A percentile compares a stretch with the other conserved stretches of the same genome.
These are phyloP conservation scores for Xylaria sp. DNA, from an alignment of 2,329 filamentous ascomycete species.

Conservation along the genomic window DNA sequence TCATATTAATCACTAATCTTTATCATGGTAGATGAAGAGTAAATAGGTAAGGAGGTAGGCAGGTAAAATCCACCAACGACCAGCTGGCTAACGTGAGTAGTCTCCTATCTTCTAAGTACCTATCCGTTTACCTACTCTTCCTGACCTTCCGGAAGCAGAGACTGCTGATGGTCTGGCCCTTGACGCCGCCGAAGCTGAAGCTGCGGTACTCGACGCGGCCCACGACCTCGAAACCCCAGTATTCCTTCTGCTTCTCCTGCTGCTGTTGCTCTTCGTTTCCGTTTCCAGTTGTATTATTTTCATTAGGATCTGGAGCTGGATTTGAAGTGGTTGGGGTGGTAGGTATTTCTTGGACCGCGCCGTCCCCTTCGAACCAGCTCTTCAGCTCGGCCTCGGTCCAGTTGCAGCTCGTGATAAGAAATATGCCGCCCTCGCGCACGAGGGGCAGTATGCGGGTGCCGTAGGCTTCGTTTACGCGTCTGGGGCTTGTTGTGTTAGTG, in stretches of 20 bases:
- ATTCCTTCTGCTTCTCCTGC: conserved; percentile 32
- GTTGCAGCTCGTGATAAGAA: conserved; percentile 95
- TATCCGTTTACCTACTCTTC: conserved; percentile 24
- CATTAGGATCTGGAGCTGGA: background rate
- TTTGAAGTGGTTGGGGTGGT: background rate
- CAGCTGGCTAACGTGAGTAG: background rate
- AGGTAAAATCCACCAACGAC: background rate
- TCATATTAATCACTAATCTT: background rate
- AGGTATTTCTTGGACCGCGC: conserved; percentile 22
- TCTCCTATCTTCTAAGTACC: background rate
- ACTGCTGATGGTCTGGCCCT: conserved; percentile 89
- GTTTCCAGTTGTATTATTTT: background rate
- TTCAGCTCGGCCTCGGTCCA: conserved; percentile 93
- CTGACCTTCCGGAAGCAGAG: conserved; percentile 75
- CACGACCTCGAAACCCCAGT: conserved; percentile 66
- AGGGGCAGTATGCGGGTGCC: conserved; percentile 73
- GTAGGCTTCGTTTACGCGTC: conserved; percentile 80
- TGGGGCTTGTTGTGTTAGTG: conserved; percentile 49
- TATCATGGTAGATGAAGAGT: background rate
- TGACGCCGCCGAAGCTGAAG: conserved; percentile 89
- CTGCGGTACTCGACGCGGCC: conserved; percentile 82
- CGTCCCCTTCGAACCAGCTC: conserved; percentile 75
- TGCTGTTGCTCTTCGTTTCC: background rate
- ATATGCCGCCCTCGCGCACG: conserved; percentile 75
- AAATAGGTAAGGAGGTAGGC: background rate